Evolutionary conservation across 2,329 filamentous ascomycete genomes (phyloP), one percentile per base, ranked within the genome.

Genomic region (Microcera coccophila): DNA sequence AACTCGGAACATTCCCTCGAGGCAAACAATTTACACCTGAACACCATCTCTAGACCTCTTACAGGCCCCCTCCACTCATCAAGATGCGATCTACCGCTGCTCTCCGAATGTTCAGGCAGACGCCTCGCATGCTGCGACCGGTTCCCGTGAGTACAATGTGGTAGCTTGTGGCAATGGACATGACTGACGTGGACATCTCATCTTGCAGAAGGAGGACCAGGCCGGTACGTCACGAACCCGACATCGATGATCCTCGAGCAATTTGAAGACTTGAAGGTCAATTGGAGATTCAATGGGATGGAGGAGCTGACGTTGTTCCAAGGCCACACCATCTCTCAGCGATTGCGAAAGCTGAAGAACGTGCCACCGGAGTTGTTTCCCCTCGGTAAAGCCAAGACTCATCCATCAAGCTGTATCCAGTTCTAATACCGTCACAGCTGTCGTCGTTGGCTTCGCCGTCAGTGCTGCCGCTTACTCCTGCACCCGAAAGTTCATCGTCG

Each of bases 281-380:
- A 39, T 31, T 48, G 40, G 32, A 18, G 12, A 36, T 26, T 45
- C 53, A 55, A 55, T 55, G 44, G 45, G 28, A 37, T 38, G 32
- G 31, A 33, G 54, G 52, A 55, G 56, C 55, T 38, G 57, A 49
- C 35, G 44, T 39, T n/a, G n/a, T n/a, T n/a, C n/a, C n/a, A n/a
- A 98, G 93, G 89, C 67, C 93, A 97, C 76, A 96, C 91, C 62
- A 82, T 97, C 71, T 95, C 91, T 56, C 93, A 97, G 77, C 88
- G 91, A 67, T 78, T 98, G 62, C 87, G 90, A 67, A 85, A 82
- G 66, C 78, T 96, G 64, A 90, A 86, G 79, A 83, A 84, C 73
- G 85, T 97, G 64, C 93, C 93, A 58, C 82, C 89, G 58, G 93
- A 98, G 79, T 79, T 98, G 79, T 82, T 90, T 59, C 93, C 93